Conservation (phyloP, 2,329 filamentous ascomycete genomes). For the Fusarium mundagurra region DNA sequence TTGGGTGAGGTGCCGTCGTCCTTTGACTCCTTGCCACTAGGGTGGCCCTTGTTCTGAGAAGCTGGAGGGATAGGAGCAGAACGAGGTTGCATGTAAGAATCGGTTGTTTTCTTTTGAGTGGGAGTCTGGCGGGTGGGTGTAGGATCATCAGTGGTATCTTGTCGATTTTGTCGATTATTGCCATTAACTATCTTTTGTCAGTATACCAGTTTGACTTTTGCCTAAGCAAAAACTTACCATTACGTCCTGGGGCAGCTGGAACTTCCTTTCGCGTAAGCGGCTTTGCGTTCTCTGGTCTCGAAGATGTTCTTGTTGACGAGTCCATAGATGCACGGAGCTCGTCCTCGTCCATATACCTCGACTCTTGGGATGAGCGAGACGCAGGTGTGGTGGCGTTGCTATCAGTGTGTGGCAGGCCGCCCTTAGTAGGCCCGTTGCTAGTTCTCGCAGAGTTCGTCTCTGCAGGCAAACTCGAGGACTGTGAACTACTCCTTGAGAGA, state of each 20-base stretch:
- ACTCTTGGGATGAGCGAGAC: slow-evolving; percentile 68
- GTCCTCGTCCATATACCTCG: slow-evolving; percentile 66
- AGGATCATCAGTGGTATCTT: slow-evolving; percentile 38
- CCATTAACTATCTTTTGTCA: slow-evolving; percentile 42
- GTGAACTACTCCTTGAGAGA: slow-evolving; percentile 56
- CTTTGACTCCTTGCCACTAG: slow-evolving; percentile 59
- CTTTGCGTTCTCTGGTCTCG: slow-evolving; percentile 55
- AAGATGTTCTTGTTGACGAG: slow-evolving; percentile 52
- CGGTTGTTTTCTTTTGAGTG: slow-evolving; percentile 47
- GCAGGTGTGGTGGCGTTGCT: slow-evolving; percentile 49
- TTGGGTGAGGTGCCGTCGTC: slow-evolving; percentile 55
- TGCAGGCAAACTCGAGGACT: slow-evolving; percentile 52
- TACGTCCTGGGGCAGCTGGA: slow-evolving; percentile 52
- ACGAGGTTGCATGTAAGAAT: slow-evolving; percentile 68
- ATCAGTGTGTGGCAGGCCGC: slow-evolving; percentile 46
- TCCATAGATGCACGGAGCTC: slow-evolving; percentile 56
- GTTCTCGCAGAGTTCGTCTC: slow-evolving; percentile 49
- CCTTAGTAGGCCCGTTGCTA: slow-evolving; percentile 48
- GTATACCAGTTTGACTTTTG: not conserved
- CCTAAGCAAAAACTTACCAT: slow-evolving; percentile 50
- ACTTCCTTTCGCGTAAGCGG: slow-evolving; percentile 74
- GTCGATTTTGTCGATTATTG: slow-evolving; percentile 35
- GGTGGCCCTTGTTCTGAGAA: slow-evolving; percentile 42
- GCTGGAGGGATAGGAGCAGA: slow-evolving; percentile 63
- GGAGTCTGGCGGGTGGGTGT: slow-evolving; percentile 36